phyloP scores from a whole-genome alignment of 1,139 yeast genomes.

The Yarrowia galli region DNA sequence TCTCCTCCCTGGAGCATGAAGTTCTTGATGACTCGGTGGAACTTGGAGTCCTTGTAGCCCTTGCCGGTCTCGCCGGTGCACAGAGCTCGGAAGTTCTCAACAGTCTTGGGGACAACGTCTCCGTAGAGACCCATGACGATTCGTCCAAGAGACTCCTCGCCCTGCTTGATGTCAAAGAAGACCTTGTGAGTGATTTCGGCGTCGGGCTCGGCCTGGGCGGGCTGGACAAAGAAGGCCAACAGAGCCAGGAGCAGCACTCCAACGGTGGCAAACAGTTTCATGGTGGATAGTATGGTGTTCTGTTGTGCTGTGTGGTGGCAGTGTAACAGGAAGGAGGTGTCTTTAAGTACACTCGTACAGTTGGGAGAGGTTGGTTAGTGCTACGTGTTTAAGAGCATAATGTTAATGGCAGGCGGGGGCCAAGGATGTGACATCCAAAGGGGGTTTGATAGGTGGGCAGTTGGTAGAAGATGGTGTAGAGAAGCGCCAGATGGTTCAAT shows the following conservation, averaged over 20 bases:
- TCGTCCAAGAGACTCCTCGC: constrained; percentile 73
- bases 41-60: constrained; percentile 82
- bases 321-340: not conserved
- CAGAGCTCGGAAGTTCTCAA: constrained; percentile 75
- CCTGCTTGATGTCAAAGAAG: constrained; percentile 84
- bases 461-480: too few species aligned
- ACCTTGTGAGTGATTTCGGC: constrained; percentile 77
- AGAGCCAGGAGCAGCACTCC: constrained; percentile 27
- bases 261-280: constrained; percentile 34
- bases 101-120: constrained; percentile 90
- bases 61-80: constrained; percentile 81
- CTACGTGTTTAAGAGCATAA: constrained; percentile 7
- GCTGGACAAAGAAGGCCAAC: constrained; percentile 13
- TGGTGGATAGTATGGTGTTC: constrained; percentile 13
- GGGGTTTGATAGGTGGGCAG: too few species aligned
- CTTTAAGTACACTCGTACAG: not conserved
- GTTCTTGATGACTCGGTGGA: constrained; percentile 94
- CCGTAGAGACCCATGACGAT: constrained; percentile 81
- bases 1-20: constrained; percentile 99
- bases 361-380: constrained; percentile 5
- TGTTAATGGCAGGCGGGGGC: too few species aligned
- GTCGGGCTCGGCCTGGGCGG: constrained; percentile 46
- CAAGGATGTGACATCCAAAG: too few species aligned
- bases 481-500: too few species aligned
- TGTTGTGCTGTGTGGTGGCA: constrained; percentile 1